Evolutionary conservation across 345 rosid genomes (phyloP).

Genomic region (Populus euphratica): DNA sequence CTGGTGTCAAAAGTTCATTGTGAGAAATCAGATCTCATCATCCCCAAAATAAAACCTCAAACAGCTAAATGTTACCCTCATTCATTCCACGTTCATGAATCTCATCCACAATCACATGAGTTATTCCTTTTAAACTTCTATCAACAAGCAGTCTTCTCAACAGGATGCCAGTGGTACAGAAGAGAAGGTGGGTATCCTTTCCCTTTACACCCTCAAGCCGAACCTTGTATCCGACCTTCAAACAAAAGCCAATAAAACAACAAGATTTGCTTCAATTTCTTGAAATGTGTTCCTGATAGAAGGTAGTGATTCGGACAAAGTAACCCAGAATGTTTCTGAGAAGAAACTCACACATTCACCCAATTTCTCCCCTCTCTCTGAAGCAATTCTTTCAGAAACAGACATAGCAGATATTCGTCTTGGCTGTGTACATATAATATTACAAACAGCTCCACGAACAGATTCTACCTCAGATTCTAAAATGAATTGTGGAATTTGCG

Average conservation of each 20-base stretch:
- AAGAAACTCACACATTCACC: conserved; percentile 83
- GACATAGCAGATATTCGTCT: conserved; percentile 89
- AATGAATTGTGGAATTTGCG: conserved; percentile 92
- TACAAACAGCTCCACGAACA: conserved; percentile 69
- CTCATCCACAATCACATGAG: conserved; percentile 91
- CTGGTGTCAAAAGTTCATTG: conserved; percentile 37
- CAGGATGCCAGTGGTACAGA: conserved; percentile 92
- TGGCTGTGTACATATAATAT: conserved; percentile 92
- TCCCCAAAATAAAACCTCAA: conserved; percentile 8
- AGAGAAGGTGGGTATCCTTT: conserved; percentile 79
- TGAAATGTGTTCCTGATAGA: conserved; percentile 4
- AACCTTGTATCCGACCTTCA: conserved; percentile 91
- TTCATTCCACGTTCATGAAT: conserved; percentile 98
- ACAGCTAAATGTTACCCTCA: conserved; percentile 56
- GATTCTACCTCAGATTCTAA: conserved; percentile 74
- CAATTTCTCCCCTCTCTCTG: conserved; percentile 88
- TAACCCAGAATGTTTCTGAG: conserved; percentile 7
- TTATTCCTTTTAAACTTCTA: conserved; percentile 76
- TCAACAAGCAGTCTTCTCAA: conserved; percentile 86
- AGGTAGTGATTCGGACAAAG: conserved; percentile 13
- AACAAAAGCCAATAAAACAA: conserved; percentile 10
- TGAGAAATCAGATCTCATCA: conserved; percentile 30
- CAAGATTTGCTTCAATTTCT: conserved; percentile 9
- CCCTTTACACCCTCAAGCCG: conserved; percentile 91
- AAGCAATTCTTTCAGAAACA: conserved; percentile 92